These are phyloP conservation scores for Halenospora varia DNA, from an alignment of 495 filamentous ascomycete genomes.

Conservation along the genomic window DNA sequence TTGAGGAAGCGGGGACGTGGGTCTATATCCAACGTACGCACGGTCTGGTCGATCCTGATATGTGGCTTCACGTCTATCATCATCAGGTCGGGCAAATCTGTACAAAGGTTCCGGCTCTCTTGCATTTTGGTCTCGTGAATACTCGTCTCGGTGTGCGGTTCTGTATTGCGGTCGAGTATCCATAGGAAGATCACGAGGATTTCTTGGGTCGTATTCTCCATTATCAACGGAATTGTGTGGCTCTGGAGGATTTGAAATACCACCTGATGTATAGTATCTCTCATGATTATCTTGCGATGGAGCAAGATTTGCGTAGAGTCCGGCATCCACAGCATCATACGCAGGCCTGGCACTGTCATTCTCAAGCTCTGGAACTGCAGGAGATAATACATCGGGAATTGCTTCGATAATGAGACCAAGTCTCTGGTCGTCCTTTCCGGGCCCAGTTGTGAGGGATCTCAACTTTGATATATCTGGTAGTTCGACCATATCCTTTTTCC, in stretches of 20 bases:
- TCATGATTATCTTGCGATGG: slow-evolving; percentile 24
- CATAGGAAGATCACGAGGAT: slow-evolving; percentile 15
- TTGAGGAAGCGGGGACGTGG: slow-evolving; percentile 2
- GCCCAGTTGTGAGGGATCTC: slow-evolving; percentile 38
- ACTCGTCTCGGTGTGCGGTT: not conserved
- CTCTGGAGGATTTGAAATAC: slow-evolving; percentile 8
- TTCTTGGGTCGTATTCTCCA: slow-evolving; percentile 24
- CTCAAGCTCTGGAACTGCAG: not conserved
- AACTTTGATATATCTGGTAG: slow-evolving; percentile 52
- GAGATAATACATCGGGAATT: slow-evolving; percentile 38
- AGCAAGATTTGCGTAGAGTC: slow-evolving; percentile 13
- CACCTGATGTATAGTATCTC: slow-evolving; percentile 17
- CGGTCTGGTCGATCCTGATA: slow-evolving; percentile 4
- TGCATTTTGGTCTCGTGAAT: not conserved
- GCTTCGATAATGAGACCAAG: slow-evolving; percentile 52
- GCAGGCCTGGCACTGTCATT: slow-evolving; percentile 1
- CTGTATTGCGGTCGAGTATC: not conserved
- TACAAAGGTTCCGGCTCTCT: not conserved
- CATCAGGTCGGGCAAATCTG: not conserved
- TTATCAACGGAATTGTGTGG: slow-evolving; percentile 8
- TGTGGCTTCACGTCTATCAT: not conserved
- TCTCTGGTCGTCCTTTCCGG: slow-evolving; percentile 54
- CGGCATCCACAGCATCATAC: not conserved
- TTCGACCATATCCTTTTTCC: slow-evolving; percentile 68
- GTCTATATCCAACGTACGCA: slow-evolving; percentile 8